Base-by-base conservation (phyloP, 805 yeast genomes). In the Hyphopichia homilentoma region DNA sequence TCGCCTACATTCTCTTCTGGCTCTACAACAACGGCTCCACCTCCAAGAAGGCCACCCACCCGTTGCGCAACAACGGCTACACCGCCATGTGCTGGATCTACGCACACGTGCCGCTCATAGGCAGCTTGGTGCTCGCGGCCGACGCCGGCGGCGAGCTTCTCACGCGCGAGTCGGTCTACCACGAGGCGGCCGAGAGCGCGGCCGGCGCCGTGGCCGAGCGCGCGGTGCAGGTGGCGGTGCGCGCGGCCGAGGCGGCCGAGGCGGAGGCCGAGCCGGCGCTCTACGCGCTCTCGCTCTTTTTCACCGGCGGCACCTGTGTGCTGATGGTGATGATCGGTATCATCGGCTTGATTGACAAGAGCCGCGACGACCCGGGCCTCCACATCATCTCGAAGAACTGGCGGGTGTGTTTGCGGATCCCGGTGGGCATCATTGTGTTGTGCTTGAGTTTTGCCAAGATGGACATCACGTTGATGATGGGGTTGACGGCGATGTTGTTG, bases 21-120 rank as follows among this genome's bases (percentile, higher is more conserved):
- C 43, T 77, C n/a, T 79, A 78, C 41, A 63, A 67, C 42, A 64
- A 71, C 36, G 79, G 75, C 6, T 79, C 75, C 24, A 77, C 79
- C 0, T 43, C 70, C 9, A 40, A 45, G 8, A 60, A 46, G 34
- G 77, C 80, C 1, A 59, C 65, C 3, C 84, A 79, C 56, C 73
- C 84, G 0, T 47, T 77, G 25, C 58, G 84, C 47, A 56, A 75
- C 30, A 59, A 65, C 12, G 73, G 66, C 1, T 30, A 25, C 17
- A 57, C 74, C 1, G 81, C 82, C 1, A 47, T 65, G 19, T 1
- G 42, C 1, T 79, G 72, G 72, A 52, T 72, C 4, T 62, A 63
- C 38, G 29, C 52, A 6, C 84, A 79, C 44, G 40, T 77, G 22
- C 77, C 80, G 0, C 52, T 76, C 25, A 65, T 75, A 30, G 78